Conservation (phyloP, 2,329 filamentous ascomycete species). For the Ceratocystis huliohia region DNA sequence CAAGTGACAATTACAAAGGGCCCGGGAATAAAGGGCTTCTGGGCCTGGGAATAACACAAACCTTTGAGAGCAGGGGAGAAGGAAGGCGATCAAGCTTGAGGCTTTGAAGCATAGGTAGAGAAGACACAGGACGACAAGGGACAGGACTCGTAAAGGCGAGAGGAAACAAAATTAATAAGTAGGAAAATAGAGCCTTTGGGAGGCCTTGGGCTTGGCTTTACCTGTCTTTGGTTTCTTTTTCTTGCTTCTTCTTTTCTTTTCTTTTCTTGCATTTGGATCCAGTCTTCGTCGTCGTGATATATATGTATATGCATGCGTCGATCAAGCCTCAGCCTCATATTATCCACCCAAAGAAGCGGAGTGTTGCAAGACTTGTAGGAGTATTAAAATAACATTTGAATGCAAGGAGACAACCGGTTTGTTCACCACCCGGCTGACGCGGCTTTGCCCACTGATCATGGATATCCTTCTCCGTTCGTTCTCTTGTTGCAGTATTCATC, state of each 20-base stretch:
- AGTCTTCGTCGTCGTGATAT: too few species aligned
- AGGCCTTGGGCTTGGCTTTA: neutral
- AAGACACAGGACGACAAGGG: too few species aligned
- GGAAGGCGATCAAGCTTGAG: too few species aligned
- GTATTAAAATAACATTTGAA: neutral
- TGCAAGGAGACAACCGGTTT: conserved; percentile 1
- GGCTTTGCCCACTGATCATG: neutral
- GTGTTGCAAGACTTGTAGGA: neutral
- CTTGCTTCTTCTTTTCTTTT: neutral
- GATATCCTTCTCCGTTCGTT: neutral
- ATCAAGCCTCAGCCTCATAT: too few species aligned
- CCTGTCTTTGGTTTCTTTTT: neutral
- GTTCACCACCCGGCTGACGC: neutral
- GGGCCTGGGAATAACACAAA: neutral
- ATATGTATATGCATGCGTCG: too few species aligned
- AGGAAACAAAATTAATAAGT: neutral
- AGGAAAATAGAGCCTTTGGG: too few species aligned
- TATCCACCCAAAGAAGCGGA: too few species aligned
- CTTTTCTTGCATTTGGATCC: neutral
- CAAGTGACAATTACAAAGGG: neutral
- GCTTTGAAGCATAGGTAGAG: too few species aligned
- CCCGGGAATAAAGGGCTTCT: neutral
- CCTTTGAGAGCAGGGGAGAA: too few species aligned
- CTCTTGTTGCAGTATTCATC: neutral
- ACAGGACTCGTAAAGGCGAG: too few species aligned